These are phyloP conservation scores for Colletotrichum coccodes DNA, from an alignment of 2,329 filamentous ascomycete genomes.

Conservation along the genomic window DNA sequence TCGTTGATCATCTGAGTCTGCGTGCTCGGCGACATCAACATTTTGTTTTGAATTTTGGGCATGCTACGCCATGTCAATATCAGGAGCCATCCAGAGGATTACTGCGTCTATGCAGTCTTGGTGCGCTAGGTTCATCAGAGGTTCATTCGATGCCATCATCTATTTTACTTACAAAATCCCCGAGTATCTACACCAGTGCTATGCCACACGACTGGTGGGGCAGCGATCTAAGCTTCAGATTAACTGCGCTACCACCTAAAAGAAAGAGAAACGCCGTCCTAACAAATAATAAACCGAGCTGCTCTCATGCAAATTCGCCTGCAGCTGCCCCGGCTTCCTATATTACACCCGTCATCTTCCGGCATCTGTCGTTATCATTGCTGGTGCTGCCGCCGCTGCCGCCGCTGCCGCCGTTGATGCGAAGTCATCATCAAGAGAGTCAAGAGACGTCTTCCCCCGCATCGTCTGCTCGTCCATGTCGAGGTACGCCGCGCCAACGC, in stretches of 20 bases:
- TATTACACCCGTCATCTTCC: slow-evolving; percentile 19
- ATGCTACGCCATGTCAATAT: not conserved
- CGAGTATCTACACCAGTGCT: slow-evolving; percentile 16
- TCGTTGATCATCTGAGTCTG: too few species aligned
- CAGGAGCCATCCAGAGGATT: not conserved
- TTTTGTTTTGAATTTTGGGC: not conserved
- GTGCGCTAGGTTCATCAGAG: not conserved
- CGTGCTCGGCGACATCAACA: too few species aligned
- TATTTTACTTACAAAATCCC: slow-evolving; percentile 12
- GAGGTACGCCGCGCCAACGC: slow-evolving; percentile 39
- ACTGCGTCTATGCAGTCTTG: not conserved
- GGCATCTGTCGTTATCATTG: slow-evolving; percentile 21
- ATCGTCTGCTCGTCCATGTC: slow-evolving; percentile 34
- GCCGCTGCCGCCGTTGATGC: not conserved
- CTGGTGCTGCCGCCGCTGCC: not conserved
- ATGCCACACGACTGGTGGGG: slow-evolving; percentile 13
- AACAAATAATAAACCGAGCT: too few species aligned
- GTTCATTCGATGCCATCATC: not conserved
- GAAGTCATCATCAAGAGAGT: slow-evolving; percentile 27
- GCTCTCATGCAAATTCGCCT: slow-evolving; percentile 13
- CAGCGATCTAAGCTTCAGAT: not conserved
- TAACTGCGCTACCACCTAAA: not conserved
- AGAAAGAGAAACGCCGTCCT: not conserved
- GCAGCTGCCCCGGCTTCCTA: slow-evolving; percentile 4
- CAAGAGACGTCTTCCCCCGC: slow-evolving; percentile 27